phyloP scores from a whole-genome alignment of 2,329 filamentous ascomycete genomes.

The Pezicula neosporulosa region DNA sequence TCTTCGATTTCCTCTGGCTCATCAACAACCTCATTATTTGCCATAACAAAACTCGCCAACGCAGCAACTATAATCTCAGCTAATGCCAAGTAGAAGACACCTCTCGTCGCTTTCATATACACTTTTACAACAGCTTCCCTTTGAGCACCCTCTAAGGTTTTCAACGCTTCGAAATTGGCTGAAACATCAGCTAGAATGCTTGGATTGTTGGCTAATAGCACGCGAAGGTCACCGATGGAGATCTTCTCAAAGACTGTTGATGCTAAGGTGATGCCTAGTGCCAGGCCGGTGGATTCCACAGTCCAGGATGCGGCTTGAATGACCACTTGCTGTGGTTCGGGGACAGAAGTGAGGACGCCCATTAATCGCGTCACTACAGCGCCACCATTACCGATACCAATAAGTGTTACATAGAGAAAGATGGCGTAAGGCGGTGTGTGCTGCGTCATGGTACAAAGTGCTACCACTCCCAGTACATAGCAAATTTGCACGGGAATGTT shows the following conservation, averaged over 20 bases:
- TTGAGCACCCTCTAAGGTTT: not conserved
- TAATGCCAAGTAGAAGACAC: not conserved
- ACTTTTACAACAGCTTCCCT: not conserved
- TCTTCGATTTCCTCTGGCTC: not conserved
- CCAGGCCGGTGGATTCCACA: constrained; percentile 71
- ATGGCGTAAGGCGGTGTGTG: constrained; percentile 48
- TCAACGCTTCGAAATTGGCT: not conserved
- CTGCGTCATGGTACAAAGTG: constrained; percentile 48
- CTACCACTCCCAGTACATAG: constrained; percentile 44
- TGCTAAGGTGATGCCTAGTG: constrained; percentile 51
- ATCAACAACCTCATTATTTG: constrained; percentile 1
- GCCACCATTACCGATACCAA: constrained; percentile 48
- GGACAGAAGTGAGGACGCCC: constrained; percentile 65
- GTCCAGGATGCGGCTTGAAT: constrained; percentile 75
- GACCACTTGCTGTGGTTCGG: constrained; percentile 64
- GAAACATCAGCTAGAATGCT: not conserved
- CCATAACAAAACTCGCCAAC: not conserved
- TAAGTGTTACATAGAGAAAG: constrained; percentile 50
- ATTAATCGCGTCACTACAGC: constrained; percentile 69
- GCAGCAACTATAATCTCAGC: not conserved
- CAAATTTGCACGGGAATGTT: constrained; percentile 45
- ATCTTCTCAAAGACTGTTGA: constrained; percentile 10
- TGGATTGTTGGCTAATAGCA: not conserved
- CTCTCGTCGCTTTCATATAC: not conserved
- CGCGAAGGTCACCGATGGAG: not conserved